These are phyloP conservation scores for Hanseniaspora meyeri DNA, from an alignment of 805 yeast species.

Conservation along the genomic window DNA sequence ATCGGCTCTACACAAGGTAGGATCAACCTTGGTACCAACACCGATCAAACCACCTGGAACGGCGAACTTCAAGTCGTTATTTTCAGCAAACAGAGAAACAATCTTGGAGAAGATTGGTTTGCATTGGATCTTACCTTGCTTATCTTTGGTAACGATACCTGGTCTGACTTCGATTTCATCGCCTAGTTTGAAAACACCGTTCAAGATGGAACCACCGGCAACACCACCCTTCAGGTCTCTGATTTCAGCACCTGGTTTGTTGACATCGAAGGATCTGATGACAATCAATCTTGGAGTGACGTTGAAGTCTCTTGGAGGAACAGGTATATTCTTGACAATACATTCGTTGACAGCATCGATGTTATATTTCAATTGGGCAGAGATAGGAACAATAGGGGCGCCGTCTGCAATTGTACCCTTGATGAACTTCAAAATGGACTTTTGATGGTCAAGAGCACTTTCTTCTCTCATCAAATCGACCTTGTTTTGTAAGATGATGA, in stretches of 20 bases:
- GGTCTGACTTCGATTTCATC: conserved; percentile 99
- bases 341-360: conserved; percentile 97
- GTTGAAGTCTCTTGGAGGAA: conserved; percentile 87
- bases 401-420: conserved; percentile 98
- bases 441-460: conserved; percentile 88
- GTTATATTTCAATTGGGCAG: conserved; percentile 96
- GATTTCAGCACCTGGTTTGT: conserved; percentile 96
- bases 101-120: conserved; percentile 90
- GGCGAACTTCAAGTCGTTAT: conserved; percentile 93
- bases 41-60: conserved; percentile 99
- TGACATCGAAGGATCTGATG: conserved; percentile 95
- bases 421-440: conserved; percentile 80
- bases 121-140: conserved; percentile 77
- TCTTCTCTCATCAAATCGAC: conserved; percentile 98
- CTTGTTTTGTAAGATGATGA: conserved; percentile 89
- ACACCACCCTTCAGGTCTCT: conserved; percentile 98
- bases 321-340: conserved; percentile 85
- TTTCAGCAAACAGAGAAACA: conserved; percentile 91
- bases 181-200: conserved; percentile 92
- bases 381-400: conserved; percentile 96
- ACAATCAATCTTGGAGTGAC: conserved; percentile 93
- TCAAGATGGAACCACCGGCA: conserved; percentile 97
- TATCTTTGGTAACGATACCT: conserved; percentile 95
- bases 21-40: conserved; percentile 98
- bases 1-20: conserved; percentile 97